Percentiles rank a stretch among this genome's conserved stretches.
phyloP scores from a whole-genome alignment of 2,329 filamentous ascomycete genomes.

The Stagonosporopsis chrysanthemi region DNA sequence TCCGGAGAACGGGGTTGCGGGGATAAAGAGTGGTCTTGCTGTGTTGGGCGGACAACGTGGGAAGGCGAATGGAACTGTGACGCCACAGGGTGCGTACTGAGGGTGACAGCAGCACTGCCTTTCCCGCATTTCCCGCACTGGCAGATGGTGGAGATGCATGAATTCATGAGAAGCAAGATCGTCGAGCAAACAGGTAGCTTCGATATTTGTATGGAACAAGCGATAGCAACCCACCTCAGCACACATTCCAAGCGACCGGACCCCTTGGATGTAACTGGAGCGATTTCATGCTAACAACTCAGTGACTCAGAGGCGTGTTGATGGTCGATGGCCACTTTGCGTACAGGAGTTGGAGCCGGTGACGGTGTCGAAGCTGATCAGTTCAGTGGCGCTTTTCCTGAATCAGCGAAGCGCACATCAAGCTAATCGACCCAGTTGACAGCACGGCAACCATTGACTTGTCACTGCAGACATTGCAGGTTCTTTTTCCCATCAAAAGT shows the following conservation, averaged over 20 bases:
- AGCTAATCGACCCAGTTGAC: slow-evolving; percentile 5
- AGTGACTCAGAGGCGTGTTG: background rate
- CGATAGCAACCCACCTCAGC: background rate
- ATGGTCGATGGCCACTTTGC: background rate
- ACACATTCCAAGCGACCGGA: background rate
- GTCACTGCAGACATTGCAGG: slow-evolving; percentile 17
- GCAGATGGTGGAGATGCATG: background rate
- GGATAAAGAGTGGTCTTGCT: background rate
- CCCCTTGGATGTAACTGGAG: no score
- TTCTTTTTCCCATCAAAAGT: slow-evolving; percentile 10
- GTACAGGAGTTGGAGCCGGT: background rate
- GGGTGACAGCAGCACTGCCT: background rate
- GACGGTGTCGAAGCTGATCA: slow-evolving; percentile 9
- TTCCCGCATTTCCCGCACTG: background rate
- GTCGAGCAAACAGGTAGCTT: background rate
- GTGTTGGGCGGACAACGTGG: background rate
- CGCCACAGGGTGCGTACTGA: slow-evolving; percentile 2
- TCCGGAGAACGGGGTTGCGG: background rate
- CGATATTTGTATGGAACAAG: background rate
- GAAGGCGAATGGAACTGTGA: slow-evolving; percentile 1
- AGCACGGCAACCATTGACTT: slow-evolving; percentile 18
- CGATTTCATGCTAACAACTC: background rate
- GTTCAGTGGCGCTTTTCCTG: slow-evolving; percentile 5
- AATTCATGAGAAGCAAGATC: background rate
- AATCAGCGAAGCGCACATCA: slow-evolving; percentile 10